Evolutionary conservation across 345 rosid species (phyloP).

Genomic region (Gossypium herbaceum): DNA sequence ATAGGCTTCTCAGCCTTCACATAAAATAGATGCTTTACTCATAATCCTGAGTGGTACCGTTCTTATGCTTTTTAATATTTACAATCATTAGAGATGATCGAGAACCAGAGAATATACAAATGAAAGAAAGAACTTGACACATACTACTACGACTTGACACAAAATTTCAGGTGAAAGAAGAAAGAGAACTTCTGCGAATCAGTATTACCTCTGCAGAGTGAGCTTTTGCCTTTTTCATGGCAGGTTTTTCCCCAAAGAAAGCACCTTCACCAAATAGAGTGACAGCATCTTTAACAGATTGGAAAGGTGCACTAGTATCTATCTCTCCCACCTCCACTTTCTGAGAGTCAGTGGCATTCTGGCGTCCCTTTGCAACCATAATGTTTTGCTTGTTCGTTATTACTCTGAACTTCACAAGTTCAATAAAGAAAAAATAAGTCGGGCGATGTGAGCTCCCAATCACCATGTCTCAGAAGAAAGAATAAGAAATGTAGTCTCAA

Average conservation of each 20-base stretch:
- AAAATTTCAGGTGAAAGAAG: background rate
- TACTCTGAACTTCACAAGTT: conserved; percentile 3
- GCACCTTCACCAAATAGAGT: conserved; percentile 86
- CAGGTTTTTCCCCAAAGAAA: conserved; percentile 70
- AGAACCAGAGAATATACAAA: background rate
- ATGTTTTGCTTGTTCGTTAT: conserved; percentile 12
- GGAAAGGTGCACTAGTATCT: conserved; percentile 96
- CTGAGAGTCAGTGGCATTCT: conserved; percentile 48
- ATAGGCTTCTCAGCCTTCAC: background rate
- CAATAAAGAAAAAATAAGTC: background rate
- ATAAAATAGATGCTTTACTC: background rate
- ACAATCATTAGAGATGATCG: background rate
- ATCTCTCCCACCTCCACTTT: conserved; percentile 92
- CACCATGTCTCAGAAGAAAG: background rate
- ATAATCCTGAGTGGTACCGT: background rate
- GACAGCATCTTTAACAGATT: conserved; percentile 94
- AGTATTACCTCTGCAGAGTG: conserved; percentile 73
- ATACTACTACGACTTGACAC: background rate
- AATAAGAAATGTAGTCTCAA: background rate
- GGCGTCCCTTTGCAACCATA: conserved; percentile 73
- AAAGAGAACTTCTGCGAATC: background rate
- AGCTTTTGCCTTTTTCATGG: conserved; percentile 56
- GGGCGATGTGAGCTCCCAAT: background rate
- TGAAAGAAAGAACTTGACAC: background rate
- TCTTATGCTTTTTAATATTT: background rate